Conservation (phyloP, 257 asterid species). For the Asclepias syriaca region DNA sequence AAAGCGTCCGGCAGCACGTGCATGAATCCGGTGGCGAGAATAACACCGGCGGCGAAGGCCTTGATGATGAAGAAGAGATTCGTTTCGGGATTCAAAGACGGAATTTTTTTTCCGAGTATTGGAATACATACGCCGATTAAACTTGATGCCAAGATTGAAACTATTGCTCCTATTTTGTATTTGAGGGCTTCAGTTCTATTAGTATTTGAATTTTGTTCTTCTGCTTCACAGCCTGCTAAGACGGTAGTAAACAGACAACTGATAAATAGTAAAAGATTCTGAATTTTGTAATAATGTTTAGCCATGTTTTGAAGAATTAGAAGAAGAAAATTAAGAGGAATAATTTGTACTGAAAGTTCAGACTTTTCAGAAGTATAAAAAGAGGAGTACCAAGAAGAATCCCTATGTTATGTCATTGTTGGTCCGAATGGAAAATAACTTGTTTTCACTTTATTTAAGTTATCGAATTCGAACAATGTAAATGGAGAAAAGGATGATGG, state of each 20-base stretch:
- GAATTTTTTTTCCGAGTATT: slow-evolving; percentile 14
- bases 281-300: no score
- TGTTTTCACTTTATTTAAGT: no score
- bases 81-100: slow-evolving; percentile 17
- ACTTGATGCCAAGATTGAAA: slow-evolving; percentile 12
- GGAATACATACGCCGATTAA: slow-evolving; percentile 20
- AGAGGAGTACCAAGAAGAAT: no score
- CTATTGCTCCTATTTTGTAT: slow-evolving; percentile 20
- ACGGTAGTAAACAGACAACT: not conserved
- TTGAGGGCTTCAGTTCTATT: slow-evolving; percentile 11
- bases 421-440: no score
- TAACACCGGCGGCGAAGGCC: slow-evolving; percentile 34
- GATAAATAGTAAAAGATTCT: no score
- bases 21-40: slow-evolving; percentile 29
- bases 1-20: slow-evolving; percentile 28
- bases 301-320: no score
- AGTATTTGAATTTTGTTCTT: not conserved
- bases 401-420: no score
- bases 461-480: no score
- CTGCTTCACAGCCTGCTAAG: not conserved
- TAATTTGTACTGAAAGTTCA: no score
- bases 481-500: no score
- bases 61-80: slow-evolving; percentile 26
- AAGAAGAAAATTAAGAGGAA: no score
- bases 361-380: no score